Conservation (phyloP, 2,329 filamentous ascomycete species). For the Colletotrichum viniferum region DNA sequence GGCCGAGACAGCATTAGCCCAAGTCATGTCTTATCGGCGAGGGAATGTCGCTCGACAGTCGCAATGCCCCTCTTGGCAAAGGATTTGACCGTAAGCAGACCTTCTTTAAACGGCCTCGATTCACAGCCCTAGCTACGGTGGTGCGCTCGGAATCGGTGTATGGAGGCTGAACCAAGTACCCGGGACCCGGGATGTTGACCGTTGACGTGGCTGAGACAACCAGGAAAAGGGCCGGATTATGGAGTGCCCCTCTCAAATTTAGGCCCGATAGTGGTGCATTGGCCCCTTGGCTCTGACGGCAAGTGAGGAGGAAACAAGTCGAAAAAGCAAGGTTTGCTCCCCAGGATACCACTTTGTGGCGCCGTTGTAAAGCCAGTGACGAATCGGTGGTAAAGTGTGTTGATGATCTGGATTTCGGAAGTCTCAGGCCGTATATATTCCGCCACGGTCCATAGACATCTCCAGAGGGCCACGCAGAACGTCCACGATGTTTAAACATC, state of each 20-base stretch:
- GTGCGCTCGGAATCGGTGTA: not conserved
- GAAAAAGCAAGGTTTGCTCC: not conserved
- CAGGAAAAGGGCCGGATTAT: not conserved
- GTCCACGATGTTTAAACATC: too few species aligned
- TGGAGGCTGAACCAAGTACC: not conserved
- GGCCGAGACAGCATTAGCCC: not conserved
- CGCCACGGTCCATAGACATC: fast-evolving
- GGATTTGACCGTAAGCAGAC: not conserved
- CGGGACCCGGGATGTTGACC: not conserved
- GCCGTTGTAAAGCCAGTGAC: not conserved
- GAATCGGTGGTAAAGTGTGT: not conserved
- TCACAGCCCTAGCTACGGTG: not conserved
- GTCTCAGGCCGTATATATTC: not conserved
- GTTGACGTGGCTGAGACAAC: not conserved
- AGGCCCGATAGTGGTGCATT: not conserved
- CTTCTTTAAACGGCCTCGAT: not conserved
- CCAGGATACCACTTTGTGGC: fast-evolving
- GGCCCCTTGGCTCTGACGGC: not conserved
- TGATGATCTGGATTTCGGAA: not conserved
- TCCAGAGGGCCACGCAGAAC: not conserved
- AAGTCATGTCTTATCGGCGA: not conserved
- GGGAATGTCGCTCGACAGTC: not conserved
- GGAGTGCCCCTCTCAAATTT: not conserved
- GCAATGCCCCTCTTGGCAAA: not conserved
- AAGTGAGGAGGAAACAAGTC: not conserved